Evolutionary conservation across 2,329 filamentous ascomycete species (phyloP).

Genomic region (Ascomycota sp.): DNA sequence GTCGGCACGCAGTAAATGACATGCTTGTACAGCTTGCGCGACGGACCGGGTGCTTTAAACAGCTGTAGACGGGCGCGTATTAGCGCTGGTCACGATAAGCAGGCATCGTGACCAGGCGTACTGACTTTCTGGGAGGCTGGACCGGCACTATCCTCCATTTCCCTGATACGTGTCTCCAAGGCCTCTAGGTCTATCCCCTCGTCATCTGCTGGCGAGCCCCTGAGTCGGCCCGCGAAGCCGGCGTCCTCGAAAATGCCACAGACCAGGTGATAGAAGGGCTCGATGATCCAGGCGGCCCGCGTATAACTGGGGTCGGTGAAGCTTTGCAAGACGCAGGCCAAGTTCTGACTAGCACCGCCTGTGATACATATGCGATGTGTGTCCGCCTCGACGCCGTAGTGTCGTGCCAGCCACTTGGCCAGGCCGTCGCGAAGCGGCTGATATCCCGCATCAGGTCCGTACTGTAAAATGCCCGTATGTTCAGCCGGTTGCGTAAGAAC

Average conservation of each 20-base stretch:
- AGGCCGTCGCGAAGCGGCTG: conserved; percentile 44
- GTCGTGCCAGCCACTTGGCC: conserved; percentile 43
- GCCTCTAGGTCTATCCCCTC: conserved; percentile 50
- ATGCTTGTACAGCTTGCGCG: conserved; percentile 64
- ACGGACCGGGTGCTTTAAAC: conserved; percentile 31
- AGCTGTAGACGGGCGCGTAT: conserved; percentile 12
- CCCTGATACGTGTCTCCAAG: conserved; percentile 10
- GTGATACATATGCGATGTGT: conserved; percentile 52
- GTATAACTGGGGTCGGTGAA: conserved; percentile 64
- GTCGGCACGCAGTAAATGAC: conserved; percentile 76
- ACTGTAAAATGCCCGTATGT: conserved; percentile 44
- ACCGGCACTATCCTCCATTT: conserved; percentile 9
- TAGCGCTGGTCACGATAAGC: neutral
- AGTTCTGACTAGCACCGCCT: conserved; percentile 64
- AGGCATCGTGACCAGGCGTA: too few relatives aligned
- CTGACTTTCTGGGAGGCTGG: neutral
- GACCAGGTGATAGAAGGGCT: conserved; percentile 66
- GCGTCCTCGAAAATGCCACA: conserved; percentile 69
- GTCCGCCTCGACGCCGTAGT: conserved; percentile 27
- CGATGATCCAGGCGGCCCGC: conserved; percentile 53
- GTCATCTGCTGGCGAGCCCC: conserved; percentile 52
- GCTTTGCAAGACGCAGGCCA: conserved; percentile 54
- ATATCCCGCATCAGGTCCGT: conserved; percentile 59
- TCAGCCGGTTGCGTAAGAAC: conserved; percentile 37
- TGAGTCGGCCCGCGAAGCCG: conserved; percentile 44